Conservation (phyloP, 2,329 filamentous ascomycete species). For the Pseudogymnoascus sp. region DNA sequence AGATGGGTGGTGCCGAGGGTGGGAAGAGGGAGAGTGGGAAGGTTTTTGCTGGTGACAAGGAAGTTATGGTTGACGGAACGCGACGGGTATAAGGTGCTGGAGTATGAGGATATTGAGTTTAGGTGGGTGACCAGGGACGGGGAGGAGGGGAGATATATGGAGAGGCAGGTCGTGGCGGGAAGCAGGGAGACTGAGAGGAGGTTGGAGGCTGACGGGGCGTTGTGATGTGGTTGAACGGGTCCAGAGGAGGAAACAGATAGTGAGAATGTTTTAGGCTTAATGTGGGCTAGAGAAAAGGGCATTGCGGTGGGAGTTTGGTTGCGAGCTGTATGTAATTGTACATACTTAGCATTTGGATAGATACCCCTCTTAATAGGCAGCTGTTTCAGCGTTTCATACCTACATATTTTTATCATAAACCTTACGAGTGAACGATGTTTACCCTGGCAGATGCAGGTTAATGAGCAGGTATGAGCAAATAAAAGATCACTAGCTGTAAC, state of each 20-base stretch:
- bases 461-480: no score
- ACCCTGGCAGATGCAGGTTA: not conserved
- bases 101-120: slow-evolving; percentile 12
- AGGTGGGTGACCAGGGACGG: slow-evolving; percentile 9
- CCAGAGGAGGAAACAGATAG: no score
- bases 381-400: not conserved
- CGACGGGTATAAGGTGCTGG: slow-evolving; percentile 9
- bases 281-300: not conserved
- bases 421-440: not conserved
- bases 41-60: slow-evolving; percentile 10
- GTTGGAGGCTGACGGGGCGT: not conserved
- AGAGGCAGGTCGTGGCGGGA: not conserved
- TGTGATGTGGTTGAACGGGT: not conserved
- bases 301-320: not conserved
- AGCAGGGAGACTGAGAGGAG: not conserved
- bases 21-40: not conserved
- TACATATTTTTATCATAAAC: not conserved
- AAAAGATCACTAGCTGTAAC: no score
- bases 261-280: not conserved
- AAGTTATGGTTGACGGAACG: slow-evolving; percentile 10
- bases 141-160: not conserved
- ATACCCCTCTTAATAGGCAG: not conserved
- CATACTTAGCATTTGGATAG: not conserved
- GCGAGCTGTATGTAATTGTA: not conserved
- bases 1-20: slow-evolving; percentile 9